phyloP scores from a whole-genome alignment of 2,329 filamentous ascomycete species.

The Paecilomyces sp. region DNA sequence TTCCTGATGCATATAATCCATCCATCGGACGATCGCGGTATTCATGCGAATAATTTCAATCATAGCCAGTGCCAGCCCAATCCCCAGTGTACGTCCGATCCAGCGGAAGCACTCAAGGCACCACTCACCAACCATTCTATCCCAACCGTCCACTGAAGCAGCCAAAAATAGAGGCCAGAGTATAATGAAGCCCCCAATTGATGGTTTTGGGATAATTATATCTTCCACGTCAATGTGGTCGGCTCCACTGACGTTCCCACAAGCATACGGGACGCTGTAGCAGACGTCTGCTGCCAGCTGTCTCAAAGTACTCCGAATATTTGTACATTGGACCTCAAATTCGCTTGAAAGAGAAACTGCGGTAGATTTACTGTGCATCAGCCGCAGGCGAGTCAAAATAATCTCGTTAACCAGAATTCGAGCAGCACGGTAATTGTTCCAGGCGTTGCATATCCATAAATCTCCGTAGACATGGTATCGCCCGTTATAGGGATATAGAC shows the following conservation, averaged over 20 bases:
- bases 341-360: slow-evolving; percentile 17
- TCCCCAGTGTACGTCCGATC: slow-evolving; percentile 28
- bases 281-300: slow-evolving; percentile 30
- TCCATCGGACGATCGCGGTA: slow-evolving; percentile 15
- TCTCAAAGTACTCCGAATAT: slow-evolving; percentile 18
- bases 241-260: slow-evolving; percentile 17
- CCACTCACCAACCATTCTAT: slow-evolving; percentile 23
- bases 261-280: slow-evolving; percentile 27
- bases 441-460: slow-evolving; percentile 49
- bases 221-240: slow-evolving; percentile 2
- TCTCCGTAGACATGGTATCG: slow-evolving; percentile 51
- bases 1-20: slow-evolving; percentile 8
- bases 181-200: slow-evolving; percentile 24
- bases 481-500: slow-evolving; percentile 35
- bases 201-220: slow-evolving; percentile 17
- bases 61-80: slow-evolving; percentile 31
- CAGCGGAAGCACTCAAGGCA: slow-evolving; percentile 21
- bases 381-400: slow-evolving; percentile 29
- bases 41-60: slow-evolving; percentile 23
- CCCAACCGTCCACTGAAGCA: slow-evolving; percentile 21
- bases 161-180: slow-evolving; percentile 33
- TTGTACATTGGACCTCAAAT: slow-evolving; percentile 21
- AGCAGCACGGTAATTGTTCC: slow-evolving; percentile 55
- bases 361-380: slow-evolving; percentile 16
- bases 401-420: slow-evolving; percentile 49